Percentiles rank a stretch among this genome's conserved stretches.
phyloP scores from a whole-genome alignment of 2,329 filamentous ascomycete genomes.

The Plectosphaerella cucumerina region DNA sequence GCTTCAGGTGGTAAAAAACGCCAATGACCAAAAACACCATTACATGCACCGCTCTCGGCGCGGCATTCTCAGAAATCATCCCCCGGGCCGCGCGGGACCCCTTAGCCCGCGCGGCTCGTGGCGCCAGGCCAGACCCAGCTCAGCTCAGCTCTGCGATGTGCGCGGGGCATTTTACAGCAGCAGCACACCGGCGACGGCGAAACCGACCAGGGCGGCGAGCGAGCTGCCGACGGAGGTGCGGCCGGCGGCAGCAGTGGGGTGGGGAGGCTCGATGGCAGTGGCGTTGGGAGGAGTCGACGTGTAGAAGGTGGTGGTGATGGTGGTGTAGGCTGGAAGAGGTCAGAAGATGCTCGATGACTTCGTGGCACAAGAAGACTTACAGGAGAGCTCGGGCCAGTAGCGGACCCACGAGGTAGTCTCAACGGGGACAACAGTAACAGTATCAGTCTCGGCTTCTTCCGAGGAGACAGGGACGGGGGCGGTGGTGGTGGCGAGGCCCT shows the following conservation, averaged over 20 bases:
- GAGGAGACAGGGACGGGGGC: constrained; percentile 4
- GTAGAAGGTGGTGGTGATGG: constrained; percentile 8
- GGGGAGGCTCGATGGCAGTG: constrained; percentile 19
- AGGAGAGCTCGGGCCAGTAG: constrained; percentile 1
- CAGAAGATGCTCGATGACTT: neutral
- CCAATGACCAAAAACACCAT: too few species aligned
- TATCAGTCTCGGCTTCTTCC: constrained; percentile 7
- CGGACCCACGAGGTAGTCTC: constrained; percentile 2
- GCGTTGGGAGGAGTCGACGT: constrained; percentile 17
- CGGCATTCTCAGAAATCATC: too few species aligned
- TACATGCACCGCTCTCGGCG: too few species aligned
- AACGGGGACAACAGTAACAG: constrained; percentile 7
- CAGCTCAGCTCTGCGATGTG: neutral
- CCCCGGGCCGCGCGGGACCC: neutral
- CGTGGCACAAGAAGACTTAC: neutral
- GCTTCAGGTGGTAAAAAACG: too few species aligned
- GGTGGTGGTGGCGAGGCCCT: constrained; percentile 4
- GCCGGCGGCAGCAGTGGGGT: constrained; percentile 23
- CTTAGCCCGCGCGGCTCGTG: neutral
- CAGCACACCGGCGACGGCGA: constrained; percentile 30
- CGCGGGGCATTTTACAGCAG: constrained; percentile 20
- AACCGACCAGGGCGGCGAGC: constrained; percentile 18
- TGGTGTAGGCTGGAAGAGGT: constrained; percentile 5
- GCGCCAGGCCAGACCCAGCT: neutral
- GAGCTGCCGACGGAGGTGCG: neutral